Evolutionary conservation across 2,329 filamentous ascomycete species (phyloP).

Genomic region (Exophiala sideris): DNA sequence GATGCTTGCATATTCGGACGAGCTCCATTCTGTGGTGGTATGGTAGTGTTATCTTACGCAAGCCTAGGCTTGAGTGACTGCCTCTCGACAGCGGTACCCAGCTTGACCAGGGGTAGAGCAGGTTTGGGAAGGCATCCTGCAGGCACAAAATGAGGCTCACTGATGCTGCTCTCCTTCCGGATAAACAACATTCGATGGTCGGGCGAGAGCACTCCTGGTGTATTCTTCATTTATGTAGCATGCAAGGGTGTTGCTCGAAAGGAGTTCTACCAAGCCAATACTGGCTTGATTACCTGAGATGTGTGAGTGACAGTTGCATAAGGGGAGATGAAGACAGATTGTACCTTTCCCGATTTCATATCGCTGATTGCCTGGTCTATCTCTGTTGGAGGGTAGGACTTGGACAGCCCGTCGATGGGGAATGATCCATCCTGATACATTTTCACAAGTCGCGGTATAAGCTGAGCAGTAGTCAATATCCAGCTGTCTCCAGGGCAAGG

Average conservation of each 20-base stretch:
- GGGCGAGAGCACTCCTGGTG: too few species aligned
- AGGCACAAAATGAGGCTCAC: too few species aligned
- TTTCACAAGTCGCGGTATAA: conserved; percentile 3
- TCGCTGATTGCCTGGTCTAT: conserved; percentile 36
- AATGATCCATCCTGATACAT: conserved; percentile 1
- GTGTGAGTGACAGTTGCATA: not conserved
- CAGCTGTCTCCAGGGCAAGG: not conserved
- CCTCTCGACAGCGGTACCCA: not conserved
- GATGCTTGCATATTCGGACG: too few species aligned
- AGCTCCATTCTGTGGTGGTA: not conserved
- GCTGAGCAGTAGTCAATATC: not conserved
- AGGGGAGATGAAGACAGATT: not conserved
- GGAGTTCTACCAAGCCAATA: conserved; percentile 1
- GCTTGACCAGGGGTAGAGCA: too few species aligned
- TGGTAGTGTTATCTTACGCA: not conserved
- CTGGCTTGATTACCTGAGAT: not conserved
- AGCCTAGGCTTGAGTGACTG: not conserved
- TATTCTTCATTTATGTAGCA: too few species aligned
- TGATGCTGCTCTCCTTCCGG: too few species aligned
- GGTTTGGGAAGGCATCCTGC: too few species aligned
- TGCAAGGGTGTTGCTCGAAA: not conserved
- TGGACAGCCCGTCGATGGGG: not conserved
- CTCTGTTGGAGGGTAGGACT: conserved; percentile 25
- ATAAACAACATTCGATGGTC: too few species aligned
- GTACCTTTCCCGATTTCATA: conserved; percentile 27